Percentiles rank a stretch among this genome's conserved stretches.
Evolutionary conservation across 257 asterid genomes (phyloP).

Genomic region (Anisodus acutangulus): DNA sequence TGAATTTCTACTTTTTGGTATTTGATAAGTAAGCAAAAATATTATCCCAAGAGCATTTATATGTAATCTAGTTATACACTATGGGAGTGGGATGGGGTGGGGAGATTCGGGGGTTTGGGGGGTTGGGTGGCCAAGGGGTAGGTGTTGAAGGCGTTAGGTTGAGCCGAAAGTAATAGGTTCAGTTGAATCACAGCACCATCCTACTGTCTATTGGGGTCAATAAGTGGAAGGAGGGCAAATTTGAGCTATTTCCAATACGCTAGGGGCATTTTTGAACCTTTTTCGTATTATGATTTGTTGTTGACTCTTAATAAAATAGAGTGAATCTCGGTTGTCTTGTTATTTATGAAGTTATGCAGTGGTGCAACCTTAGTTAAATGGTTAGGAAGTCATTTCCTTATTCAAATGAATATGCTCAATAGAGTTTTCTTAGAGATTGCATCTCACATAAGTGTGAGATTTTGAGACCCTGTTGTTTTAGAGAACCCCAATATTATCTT

Average conservation of each 20-base stretch:
- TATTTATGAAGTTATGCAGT: background rate
- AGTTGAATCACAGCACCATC: background rate
- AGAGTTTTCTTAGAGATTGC: background rate
- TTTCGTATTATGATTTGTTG: background rate
- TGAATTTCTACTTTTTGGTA: no score
- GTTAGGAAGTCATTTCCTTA: background rate
- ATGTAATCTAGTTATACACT: no score
- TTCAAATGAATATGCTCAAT: background rate
- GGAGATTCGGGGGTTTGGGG: no score
- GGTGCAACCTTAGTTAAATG: background rate
- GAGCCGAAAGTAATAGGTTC: background rate
- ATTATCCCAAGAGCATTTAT: no score
- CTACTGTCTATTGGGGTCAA: no score
- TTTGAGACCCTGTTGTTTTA: background rate
- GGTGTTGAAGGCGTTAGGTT: no score
- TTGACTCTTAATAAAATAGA: background rate
- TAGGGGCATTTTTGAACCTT: no score
- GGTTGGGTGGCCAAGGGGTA: no score
- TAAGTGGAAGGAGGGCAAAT: no score
- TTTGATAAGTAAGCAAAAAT: no score
- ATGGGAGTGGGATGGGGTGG: no score
- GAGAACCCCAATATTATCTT: background rate
- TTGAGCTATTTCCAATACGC: no score
- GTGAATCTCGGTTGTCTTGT: background rate
- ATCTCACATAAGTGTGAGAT: background rate